Percentiles rank a stretch among this genome's conserved stretches.
Evolutionary conservation across 306 rosid genomes (phyloP).

Genomic region (Glycine soja): DNA sequence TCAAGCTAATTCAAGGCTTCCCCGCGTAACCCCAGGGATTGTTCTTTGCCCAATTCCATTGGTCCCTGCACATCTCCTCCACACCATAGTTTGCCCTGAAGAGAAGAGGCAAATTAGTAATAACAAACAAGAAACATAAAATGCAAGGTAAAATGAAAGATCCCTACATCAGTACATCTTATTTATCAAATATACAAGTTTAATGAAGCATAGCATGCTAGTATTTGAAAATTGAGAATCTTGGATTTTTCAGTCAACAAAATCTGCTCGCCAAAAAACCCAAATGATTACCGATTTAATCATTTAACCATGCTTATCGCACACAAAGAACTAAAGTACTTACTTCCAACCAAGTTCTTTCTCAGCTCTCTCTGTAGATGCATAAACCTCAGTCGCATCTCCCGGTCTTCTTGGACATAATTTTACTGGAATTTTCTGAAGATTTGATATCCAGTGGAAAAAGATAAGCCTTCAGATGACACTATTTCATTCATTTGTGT

Average conservation of each 20-base stretch:
- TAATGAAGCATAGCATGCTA: conserved; percentile 20
- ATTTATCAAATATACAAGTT: conserved; percentile 35
- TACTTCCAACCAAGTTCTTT: conserved; percentile 94
- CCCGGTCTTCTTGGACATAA: conserved; percentile 85
- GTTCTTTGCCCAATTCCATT: conserved; percentile 94
- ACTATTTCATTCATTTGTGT: conserved; percentile 9
- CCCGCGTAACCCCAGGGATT: conserved; percentile 84
- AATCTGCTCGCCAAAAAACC: conserved; percentile 25
- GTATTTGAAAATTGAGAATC: conserved; percentile 21
- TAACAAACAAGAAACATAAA: background rate
- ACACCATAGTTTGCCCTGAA: conserved; percentile 65
- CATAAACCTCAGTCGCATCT: conserved; percentile 93
- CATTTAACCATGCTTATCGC: conserved; percentile 26
- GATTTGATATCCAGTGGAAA: conserved; percentile 16
- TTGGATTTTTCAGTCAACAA: background rate
- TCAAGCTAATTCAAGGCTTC: conserved; percentile 48
- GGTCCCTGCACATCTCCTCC: conserved; percentile 97
- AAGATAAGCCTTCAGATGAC: background rate
- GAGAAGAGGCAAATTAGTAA: conserved; percentile 6
- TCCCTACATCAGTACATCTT: background rate
- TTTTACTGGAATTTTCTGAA: conserved; percentile 81
- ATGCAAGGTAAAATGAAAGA: conserved; percentile 6
- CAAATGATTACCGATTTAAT: conserved; percentile 16
- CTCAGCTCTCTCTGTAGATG: conserved; percentile 84
- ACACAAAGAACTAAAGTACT: conserved; percentile 39